Percentiles rank a stretch among this genome's conserved stretches.
Conservation (phyloP, 2,329 filamentous ascomycete species). For the Fusarium sp. region DNA sequence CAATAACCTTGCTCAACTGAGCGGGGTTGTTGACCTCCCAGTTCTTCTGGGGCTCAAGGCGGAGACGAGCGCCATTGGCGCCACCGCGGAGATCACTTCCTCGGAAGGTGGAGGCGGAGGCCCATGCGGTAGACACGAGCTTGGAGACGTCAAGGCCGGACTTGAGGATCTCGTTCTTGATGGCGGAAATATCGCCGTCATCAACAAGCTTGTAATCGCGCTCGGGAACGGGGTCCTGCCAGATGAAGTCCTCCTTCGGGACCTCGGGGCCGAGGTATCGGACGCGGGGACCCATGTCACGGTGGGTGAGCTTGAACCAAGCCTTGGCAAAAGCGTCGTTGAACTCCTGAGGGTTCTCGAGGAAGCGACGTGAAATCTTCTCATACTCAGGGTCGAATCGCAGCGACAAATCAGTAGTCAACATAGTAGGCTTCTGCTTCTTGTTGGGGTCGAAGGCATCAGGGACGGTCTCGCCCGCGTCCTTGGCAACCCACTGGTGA, state of each 20-base stretch:
- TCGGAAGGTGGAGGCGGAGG: conserved; percentile 78
- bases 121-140: conserved; percentile 76
- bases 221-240: conserved; percentile 80
- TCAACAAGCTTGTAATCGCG: conserved; percentile 71
- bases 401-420: conserved; percentile 65
- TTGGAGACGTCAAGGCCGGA: conserved; percentile 70
- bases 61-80: conserved; percentile 83
- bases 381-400: conserved; percentile 81
- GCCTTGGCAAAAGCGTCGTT: conserved; percentile 78
- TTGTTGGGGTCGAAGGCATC: conserved; percentile 54
- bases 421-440: conserved; percentile 38
- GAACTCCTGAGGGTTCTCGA: conserved; percentile 77
- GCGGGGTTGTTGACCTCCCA: conserved; percentile 82
- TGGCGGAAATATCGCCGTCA: conserved; percentile 69
- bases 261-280: conserved; percentile 83
- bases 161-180: conserved; percentile 78
- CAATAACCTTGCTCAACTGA: conserved; percentile 72
- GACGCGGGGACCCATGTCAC: conserved; percentile 79
- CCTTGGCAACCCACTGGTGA: conserved; percentile 82
- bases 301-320: conserved; percentile 88
- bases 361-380: conserved; percentile 80
- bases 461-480: conserved; percentile 43
- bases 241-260: conserved; percentile 76
- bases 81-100: conserved; percentile 84
- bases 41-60: conserved; percentile 77